phyloP scores from a whole-genome alignment of 164 flowering plant genomes.

The Vitis rotundifolia region DNA sequence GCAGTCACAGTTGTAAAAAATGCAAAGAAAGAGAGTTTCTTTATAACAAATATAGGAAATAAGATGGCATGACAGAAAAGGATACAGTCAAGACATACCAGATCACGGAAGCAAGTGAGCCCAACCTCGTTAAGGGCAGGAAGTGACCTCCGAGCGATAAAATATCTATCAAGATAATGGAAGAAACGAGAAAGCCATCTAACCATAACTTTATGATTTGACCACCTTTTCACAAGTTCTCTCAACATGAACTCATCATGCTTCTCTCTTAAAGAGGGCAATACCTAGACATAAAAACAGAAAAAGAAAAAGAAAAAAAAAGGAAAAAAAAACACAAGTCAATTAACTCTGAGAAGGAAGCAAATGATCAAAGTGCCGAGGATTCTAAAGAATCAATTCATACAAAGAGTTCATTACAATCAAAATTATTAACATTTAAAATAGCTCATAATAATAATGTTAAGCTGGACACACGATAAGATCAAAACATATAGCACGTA shows the following conservation, averaged over 20 bases:
- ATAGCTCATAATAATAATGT: no score
- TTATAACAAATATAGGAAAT: not conserved
- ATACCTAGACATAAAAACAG: slow-evolving; percentile 42
- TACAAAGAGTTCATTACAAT: no score
- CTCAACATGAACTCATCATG: slow-evolving; percentile 95
- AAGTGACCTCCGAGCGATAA: slow-evolving; percentile 84
- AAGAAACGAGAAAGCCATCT: slow-evolving; percentile 97
- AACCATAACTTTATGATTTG: slow-evolving; percentile 93
- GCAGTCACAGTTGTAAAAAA: not conserved
- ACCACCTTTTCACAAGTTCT: slow-evolving; percentile 95
- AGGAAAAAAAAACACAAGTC: slow-evolving; percentile 1
- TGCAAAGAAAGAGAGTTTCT: not conserved
- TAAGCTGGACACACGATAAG: no score
- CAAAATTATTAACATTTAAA: no score
- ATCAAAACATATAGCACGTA: no score
- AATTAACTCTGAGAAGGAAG: slow-evolving; percentile 1
- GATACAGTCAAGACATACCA: slow-evolving; percentile 42
- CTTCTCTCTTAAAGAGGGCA: slow-evolving; percentile 87
- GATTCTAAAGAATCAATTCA: no score
- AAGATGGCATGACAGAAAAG: not conserved
- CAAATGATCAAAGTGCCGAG: not conserved
- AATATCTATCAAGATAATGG: slow-evolving; percentile 85
- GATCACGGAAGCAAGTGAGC: slow-evolving; percentile 84
- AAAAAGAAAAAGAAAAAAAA: not conserved
- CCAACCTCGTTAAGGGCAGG: slow-evolving; percentile 91